Base-by-base conservation (phyloP, 2,329 filamentous ascomycete genomes). In the Pestalotiopsis sp. region DNA sequence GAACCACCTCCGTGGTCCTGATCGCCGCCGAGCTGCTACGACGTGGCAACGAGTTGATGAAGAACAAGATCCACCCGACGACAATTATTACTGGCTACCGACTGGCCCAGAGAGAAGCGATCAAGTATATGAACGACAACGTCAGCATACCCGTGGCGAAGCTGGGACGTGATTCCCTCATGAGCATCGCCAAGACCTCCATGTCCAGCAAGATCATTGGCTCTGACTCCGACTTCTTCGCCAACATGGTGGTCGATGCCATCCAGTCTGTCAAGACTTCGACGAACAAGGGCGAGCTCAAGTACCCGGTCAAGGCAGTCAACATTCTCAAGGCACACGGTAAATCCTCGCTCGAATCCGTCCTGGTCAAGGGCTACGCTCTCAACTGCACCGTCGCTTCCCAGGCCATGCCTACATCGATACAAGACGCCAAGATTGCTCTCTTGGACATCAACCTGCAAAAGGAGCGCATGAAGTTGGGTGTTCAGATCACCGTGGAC, bases 161-260 rank as follows among this genome's bases (percentile, higher is more conserved):
- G 70, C 88, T 99, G 67, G 95, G 94, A 70, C 91, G 93, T 70
- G 96, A 98, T 72, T 96, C 93, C 70, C 88, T 99, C 74, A 82
- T 98, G 78, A 98, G 90, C 83, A 98, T 99, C 79, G 96, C 96
- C 71, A 98, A 95, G 86, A 99, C 96, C 23, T 98, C 95, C 77
- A 99, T 99, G 95, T 98, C 95, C 66, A 97, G 93, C 87, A 99
- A 99, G 86, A 97, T 99, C 78, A 98, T 99, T 80, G 96, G 96
- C 68, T 86, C 93, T 68, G 96, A 99, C 82, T 94, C 93, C 13
- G 94, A 97, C 72, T 99, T 99, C 86, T 99, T 99, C 79, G 90
- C 95, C 75, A 93, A 96, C 83, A 97, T 99, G 92, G 94, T 95
- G 13, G 96, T 99, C 64, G 95, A 99, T 81, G 95, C 93, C 73